These are phyloP conservation scores for Erysimum pusillum DNA, from an alignment of 441 rosid genomes.

Conservation along the genomic window DNA sequence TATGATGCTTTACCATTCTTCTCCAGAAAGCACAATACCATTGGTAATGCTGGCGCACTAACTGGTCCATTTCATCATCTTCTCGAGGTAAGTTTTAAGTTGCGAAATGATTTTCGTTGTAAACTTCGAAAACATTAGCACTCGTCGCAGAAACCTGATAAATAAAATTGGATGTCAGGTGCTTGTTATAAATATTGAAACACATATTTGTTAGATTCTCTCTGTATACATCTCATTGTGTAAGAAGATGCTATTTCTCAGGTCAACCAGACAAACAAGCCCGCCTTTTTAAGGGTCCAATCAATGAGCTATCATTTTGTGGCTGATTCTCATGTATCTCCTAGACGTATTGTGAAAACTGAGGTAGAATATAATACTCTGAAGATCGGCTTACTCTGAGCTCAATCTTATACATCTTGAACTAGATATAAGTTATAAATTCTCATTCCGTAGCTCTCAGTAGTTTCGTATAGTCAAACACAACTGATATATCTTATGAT, in stretches of 20 bases:
- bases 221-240: constrained; percentile 17
- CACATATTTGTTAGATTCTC: not conserved
- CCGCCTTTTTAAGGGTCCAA: constrained; percentile 34
- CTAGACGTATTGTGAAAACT: constrained; percentile 21
- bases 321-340: constrained; percentile 37
- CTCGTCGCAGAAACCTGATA: not conserved
- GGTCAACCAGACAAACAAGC: constrained; percentile 37
- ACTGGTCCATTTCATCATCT: constrained; percentile 34
- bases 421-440: not conserved
- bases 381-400: constrained; percentile 11
- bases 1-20: constrained; percentile 30
- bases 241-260: constrained; percentile 29
- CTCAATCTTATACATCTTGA: constrained; percentile 18
- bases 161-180: not conserved
- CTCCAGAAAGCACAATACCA: constrained; percentile 25
- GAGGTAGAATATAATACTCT: constrained; percentile 40
- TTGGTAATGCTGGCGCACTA: constrained; percentile 28
- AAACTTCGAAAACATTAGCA: not conserved
- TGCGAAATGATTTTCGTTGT: constrained; percentile 18
- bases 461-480: constrained; percentile 8
- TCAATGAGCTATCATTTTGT: constrained; percentile 45
- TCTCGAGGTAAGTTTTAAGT: constrained; percentile 34
- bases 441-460: constrained; percentile 16
- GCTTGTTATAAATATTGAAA: not conserved
- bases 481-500: constrained; percentile 7